Evolutionary conservation across 2,329 filamentous ascomycete species (phyloP).

Genomic region (Xylaria hypoxylon): DNA sequence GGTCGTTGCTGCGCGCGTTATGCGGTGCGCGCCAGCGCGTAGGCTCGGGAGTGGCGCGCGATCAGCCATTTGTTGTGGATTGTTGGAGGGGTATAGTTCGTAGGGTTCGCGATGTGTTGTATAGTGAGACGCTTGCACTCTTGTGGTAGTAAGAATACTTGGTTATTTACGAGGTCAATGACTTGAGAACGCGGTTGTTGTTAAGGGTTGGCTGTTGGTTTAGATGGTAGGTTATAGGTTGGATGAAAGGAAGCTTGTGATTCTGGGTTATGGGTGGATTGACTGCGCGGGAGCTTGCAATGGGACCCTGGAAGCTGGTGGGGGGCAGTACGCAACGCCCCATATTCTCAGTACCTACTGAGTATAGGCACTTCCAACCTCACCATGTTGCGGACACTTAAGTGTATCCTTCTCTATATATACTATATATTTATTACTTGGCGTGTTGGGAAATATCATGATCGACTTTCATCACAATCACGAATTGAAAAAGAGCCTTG

Average conservation of each 20-base stretch:
- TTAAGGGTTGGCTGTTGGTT: neutral
- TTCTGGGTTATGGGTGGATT: neutral
- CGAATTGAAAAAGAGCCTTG: too few relatives aligned
- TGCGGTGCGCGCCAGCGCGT: constrained; percentile 39
- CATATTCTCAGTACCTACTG: neutral
- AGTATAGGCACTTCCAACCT: too few relatives aligned
- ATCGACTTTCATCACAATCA: too few relatives aligned
- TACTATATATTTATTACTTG: too few relatives aligned
- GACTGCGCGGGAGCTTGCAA: neutral
- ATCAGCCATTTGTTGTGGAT: constrained; percentile 44
- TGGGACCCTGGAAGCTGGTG: neutral
- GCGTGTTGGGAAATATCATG: too few relatives aligned
- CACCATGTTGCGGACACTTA: too few relatives aligned
- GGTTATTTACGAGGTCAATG: neutral
- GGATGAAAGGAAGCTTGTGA: constrained; percentile 25
- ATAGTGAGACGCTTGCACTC: neutral
- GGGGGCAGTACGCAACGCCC: constrained; percentile 14
- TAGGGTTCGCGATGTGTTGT: neutral
- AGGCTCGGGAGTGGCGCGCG: constrained; percentile 44
- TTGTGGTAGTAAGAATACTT: constrained; percentile 14
- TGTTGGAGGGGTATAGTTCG: neutral
- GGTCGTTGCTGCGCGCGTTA: constrained; percentile 46
- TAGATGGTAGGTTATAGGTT: neutral
- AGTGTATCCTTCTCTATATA: too few relatives aligned
- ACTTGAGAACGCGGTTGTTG: neutral